A percentile compares a stretch with the other conserved stretches of the same genome.
phyloP scores from a whole-genome alignment of 192 early-diverging fungal genomes.

The Coemansia sp. region DNA sequence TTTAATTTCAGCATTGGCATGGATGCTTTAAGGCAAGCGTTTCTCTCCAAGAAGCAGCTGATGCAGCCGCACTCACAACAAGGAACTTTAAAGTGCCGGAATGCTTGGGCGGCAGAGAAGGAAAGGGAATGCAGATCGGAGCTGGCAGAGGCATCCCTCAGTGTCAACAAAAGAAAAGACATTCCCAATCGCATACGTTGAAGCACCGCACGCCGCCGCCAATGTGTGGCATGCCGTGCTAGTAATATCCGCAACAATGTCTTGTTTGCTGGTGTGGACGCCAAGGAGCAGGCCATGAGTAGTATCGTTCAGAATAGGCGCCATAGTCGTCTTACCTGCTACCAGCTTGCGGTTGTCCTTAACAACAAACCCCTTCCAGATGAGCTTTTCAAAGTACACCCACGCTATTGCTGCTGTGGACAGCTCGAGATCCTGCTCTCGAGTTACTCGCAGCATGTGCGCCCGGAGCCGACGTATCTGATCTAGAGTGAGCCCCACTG shows the following conservation, averaged over 20 bases:
- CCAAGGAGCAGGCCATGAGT: background rate
- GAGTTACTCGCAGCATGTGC: constrained; percentile 65
- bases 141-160: background rate
- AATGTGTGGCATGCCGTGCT: background rate
- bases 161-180: background rate
- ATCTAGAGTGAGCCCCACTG: constrained; percentile 75
- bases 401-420: constrained; percentile 85
- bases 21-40: background rate
- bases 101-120: background rate
- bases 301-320: background rate
- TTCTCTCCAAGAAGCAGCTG: background rate
- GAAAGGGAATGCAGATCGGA: background rate
- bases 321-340: constrained; percentile 28
- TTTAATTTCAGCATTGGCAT: constrained; percentile 8
- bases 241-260: too few relatives aligned
- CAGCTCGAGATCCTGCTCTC: constrained; percentile 77
- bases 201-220: constrained; percentile 2
- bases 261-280: too few relatives aligned
- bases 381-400: constrained; percentile 95
- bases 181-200: background rate
- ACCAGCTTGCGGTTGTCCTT: constrained; percentile 68
- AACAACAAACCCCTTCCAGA: constrained; percentile 68
- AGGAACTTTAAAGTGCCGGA: background rate
- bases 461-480: constrained; percentile 84
- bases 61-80: background rate